Percentiles rank a stretch among this genome's conserved stretches.
Evolutionary conservation across 208 protist genomes (phyloP).

Genomic region (Naegleria fowleri): DNA sequence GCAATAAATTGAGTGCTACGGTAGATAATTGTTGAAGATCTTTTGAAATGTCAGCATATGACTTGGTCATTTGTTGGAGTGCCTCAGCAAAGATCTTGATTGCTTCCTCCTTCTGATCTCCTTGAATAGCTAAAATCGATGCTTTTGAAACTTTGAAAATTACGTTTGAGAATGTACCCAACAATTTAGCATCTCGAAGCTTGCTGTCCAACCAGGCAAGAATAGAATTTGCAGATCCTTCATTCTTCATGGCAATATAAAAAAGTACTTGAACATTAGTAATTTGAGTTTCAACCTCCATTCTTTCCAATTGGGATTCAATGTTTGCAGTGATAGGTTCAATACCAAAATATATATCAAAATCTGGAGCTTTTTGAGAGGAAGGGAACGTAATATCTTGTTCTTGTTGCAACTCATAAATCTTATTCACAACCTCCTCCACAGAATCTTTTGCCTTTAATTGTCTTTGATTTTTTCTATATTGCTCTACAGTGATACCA

Average conservation of each 20-base stretch:
- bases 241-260: neutral
- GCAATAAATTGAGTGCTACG: neutral
- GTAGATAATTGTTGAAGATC: neutral
- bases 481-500: neutral
- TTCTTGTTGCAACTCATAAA: conserved; percentile 7
- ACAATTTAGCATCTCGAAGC: neutral
- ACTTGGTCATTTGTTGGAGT: neutral
- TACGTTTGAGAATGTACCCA: neutral
- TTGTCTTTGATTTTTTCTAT: neutral
- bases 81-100: neutral
- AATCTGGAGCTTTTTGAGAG: neutral
- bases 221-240: neutral
- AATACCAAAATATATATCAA: neutral
- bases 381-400: neutral
- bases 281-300: neutral
- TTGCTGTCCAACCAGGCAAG: neutral
- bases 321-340: neutral
- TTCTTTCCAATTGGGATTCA: neutral
- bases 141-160: neutral
- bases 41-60: neutral
- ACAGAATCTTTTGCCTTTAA: neutral
- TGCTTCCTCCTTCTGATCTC: neutral
- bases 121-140: neutral
- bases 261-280: neutral
- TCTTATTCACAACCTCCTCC: neutral